A percentile compares a stretch with the other conserved stretches of the same genome.
Conservation (phyloP, 768 basidiomycete genomes). For the Leccinum variicolor region DNA sequence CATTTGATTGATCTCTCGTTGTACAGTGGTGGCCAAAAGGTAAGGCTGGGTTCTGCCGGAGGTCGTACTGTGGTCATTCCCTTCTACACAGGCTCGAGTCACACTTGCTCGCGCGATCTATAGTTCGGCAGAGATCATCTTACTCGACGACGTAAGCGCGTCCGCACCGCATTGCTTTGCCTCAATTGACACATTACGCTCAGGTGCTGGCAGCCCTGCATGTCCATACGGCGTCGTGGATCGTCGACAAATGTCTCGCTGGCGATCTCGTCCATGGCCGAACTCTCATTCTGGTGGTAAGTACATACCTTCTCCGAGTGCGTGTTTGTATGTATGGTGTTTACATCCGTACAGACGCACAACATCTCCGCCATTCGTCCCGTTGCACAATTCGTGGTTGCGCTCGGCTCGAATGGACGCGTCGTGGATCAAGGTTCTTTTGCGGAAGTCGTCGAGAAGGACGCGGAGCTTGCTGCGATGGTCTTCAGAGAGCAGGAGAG, state of each 20-base stretch:
- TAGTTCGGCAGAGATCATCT: not conserved
- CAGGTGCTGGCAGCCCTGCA: constrained; percentile 1
- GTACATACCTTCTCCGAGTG: not conserved
- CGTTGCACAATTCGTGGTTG: not conserved
- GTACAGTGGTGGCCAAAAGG: constrained; percentile 1
- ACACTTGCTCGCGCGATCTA: constrained; percentile 1
- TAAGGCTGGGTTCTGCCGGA: not conserved
- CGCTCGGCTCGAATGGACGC: not conserved
- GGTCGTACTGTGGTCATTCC: not conserved
- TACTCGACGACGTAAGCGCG: constrained; percentile 1
- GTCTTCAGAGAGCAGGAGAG: not conserved
- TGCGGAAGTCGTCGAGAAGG: not conserved
- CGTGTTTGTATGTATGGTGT: not conserved
- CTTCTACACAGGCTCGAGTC: not conserved
- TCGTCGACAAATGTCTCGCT: not conserved
- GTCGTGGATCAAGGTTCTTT: not conserved
- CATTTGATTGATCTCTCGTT: not conserved
- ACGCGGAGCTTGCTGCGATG: not conserved
- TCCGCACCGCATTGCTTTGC: not conserved
- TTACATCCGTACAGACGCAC: not conserved
- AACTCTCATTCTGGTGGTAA: constrained; percentile 4
- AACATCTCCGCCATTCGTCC: not conserved
- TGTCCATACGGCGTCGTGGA: constrained; percentile 1
- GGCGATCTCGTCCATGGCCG: not conserved
- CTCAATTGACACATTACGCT: not conserved